These are phyloP conservation scores for Botrytis galanthina DNA, from an alignment of 2,329 filamentous ascomycete genomes.

Conservation along the genomic window DNA sequence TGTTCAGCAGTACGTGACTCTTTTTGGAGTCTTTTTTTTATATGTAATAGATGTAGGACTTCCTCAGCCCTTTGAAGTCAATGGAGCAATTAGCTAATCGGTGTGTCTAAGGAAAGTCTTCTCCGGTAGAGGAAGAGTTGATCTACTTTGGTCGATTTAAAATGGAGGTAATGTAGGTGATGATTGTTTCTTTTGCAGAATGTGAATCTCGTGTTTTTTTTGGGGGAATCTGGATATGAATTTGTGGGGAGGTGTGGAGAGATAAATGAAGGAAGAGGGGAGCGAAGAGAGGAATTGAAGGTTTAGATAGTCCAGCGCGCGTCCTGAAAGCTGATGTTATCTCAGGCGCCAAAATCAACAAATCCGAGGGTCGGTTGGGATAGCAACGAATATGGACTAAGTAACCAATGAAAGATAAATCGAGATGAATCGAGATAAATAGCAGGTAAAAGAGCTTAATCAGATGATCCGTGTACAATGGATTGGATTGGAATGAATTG, in stretches of 20 bases:
- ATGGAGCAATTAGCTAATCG: slow-evolving; percentile 10
- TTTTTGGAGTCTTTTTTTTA: slow-evolving; percentile 32
- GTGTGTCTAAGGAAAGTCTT: slow-evolving; percentile 13
- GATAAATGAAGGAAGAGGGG: neutral
- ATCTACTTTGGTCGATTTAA: neutral
- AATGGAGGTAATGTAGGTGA: neutral
- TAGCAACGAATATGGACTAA: neutral
- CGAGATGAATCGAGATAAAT: no score
- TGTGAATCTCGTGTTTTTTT: neutral
- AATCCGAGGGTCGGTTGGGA: slow-evolving; percentile 5
- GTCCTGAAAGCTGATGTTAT: slow-evolving; percentile 12
- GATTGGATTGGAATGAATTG: neutral
- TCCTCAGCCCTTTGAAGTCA: slow-evolving; percentile 32
- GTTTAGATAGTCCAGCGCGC: slow-evolving; percentile 16
- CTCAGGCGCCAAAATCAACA: slow-evolving; percentile 21
- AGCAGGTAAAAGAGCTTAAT: neutral
- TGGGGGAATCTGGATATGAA: neutral
- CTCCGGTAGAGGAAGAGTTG: slow-evolving; percentile 11
- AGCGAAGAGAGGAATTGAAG: slow-evolving; percentile 5
- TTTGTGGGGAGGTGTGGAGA: slow-evolving; percentile 19
- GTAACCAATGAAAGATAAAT: slow-evolving; percentile 4
- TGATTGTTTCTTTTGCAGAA: neutral
- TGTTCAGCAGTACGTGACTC: slow-evolving; percentile 51
- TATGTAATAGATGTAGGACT: slow-evolving; percentile 25
- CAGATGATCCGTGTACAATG: neutral